Percentiles rank a stretch among this genome's conserved stretches.
These are phyloP conservation scores for Fraxinus sp. DNA, from an alignment of 305 asterid genomes.

Conservation along the genomic window DNA sequence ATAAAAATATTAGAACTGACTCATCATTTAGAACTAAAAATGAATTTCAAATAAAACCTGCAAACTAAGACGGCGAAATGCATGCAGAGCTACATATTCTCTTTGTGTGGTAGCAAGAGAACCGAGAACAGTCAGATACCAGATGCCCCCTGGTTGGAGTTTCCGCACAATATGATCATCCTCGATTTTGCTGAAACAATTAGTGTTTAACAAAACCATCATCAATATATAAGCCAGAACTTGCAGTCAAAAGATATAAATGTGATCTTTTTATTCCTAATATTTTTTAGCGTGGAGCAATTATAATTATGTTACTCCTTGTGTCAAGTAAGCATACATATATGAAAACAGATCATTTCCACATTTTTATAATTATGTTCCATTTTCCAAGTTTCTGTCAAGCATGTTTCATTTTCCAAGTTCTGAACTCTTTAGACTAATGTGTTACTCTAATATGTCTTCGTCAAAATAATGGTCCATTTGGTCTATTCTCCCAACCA, in stretches of 20 bases:
- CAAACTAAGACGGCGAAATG: constrained; percentile 88
- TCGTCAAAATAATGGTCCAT: not conserved
- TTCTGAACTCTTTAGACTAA: not conserved
- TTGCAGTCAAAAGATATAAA: not conserved
- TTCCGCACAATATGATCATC: constrained; percentile 85
- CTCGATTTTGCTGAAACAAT: constrained; percentile 55
- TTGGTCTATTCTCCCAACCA: not conserved
- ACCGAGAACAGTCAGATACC: constrained; percentile 90
- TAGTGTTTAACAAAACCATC: constrained; percentile 11
- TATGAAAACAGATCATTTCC: not conserved
- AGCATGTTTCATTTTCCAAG: not conserved
- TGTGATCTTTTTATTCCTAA: not conserved
- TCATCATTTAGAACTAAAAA: constrained; percentile 6
- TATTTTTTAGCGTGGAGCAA: not conserved
- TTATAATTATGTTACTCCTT: not conserved
- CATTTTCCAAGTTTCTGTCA: not conserved
- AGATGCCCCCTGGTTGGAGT: constrained; percentile 80
- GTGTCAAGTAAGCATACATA: not conserved
- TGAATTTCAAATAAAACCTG: constrained; percentile 49
- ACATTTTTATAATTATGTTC: not conserved
- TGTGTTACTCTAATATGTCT: not conserved
- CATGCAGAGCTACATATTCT: constrained; percentile 90
- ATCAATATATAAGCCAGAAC: constrained; percentile 22
- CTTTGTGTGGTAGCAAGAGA: constrained; percentile 96
- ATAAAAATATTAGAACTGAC: not conserved